phyloP scores from a whole-genome alignment of 768 basidiomycete genomes.

The Suillus fuscotomentosus region DNA sequence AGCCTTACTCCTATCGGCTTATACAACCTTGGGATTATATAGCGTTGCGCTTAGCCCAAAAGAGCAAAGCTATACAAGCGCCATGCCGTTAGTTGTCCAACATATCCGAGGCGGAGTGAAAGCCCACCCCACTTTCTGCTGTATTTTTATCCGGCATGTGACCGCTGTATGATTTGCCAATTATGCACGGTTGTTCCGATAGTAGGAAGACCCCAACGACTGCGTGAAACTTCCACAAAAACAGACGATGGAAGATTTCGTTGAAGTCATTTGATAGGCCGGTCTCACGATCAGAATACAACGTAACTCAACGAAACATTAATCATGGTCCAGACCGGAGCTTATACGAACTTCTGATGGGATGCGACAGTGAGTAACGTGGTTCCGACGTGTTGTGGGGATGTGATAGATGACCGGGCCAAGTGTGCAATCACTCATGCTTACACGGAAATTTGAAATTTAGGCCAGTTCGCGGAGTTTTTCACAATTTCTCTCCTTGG shows the following conservation, averaged over 20 bases:
- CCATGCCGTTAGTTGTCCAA: slow-evolving; percentile 16
- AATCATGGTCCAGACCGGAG: background rate
- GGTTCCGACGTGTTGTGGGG: background rate
- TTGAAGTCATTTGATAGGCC: background rate
- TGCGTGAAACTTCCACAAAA: background rate
- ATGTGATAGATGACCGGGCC: background rate
- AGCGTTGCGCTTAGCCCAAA: background rate
- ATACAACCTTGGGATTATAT: background rate
- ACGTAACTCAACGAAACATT: background rate
- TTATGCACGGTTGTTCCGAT: background rate
- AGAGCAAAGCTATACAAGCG: background rate
- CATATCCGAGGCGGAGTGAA: slow-evolving; percentile 1
- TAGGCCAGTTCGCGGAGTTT: background rate
- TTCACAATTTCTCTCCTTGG: background rate
- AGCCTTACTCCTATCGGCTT: slow-evolving; percentile 20
- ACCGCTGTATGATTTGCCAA: background rate
- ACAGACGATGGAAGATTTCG: too few relatives aligned
- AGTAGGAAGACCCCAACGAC: background rate
- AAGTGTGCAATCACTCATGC: background rate
- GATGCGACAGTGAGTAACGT: background rate
- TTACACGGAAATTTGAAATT: background rate
- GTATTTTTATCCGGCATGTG: slow-evolving; percentile 8
- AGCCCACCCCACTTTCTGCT: slow-evolving; percentile 8
- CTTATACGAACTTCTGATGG: background rate
- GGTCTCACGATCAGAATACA: background rate